Percentiles rank a stretch among this genome's conserved stretches.
Conservation (phyloP, 106 monocot genomes). For the Gastrodia elata region DNA sequence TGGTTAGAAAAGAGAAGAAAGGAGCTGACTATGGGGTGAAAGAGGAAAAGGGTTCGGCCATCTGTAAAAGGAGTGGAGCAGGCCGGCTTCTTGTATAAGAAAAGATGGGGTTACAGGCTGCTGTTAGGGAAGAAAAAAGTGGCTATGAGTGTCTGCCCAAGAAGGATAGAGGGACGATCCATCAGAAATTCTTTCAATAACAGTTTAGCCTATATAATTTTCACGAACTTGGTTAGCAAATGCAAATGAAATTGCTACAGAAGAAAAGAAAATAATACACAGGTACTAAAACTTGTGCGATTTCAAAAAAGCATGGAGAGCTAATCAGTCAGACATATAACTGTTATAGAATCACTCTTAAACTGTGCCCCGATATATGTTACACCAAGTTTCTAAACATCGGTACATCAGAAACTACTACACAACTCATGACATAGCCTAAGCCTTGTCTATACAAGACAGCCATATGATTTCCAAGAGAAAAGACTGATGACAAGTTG, state of each 20-base stretch:
- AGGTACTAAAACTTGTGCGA: not conserved
- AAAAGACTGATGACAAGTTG: not conserved
- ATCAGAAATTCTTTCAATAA: not conserved
- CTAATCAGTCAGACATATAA: not conserved
- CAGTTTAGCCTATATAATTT: not conserved
- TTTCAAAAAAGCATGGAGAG: not conserved
- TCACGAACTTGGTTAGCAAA: not conserved
- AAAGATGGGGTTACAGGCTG: too few species aligned
- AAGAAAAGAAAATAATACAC: not conserved
- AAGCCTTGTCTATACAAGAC: not conserved
- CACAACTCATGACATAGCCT: not conserved
- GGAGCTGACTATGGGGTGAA: too few species aligned
- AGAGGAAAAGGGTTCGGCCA: too few species aligned
- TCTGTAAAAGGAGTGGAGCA: too few species aligned
- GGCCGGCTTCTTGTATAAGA: too few species aligned
- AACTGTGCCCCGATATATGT: not conserved
- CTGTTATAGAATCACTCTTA: not conserved
- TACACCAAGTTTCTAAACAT: not conserved
- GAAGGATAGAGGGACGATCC: too few species aligned
- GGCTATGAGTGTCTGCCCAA: too few species aligned
- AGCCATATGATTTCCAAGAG: not conserved
- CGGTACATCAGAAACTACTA: not conserved
- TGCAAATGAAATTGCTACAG: conserved; percentile 1
- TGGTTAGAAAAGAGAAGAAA: too few species aligned
- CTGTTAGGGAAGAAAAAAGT: too few species aligned